Conservation (phyloP, 768 basidiomycete genomes). For the Porphyrellus cyaneotinctus region DNA sequence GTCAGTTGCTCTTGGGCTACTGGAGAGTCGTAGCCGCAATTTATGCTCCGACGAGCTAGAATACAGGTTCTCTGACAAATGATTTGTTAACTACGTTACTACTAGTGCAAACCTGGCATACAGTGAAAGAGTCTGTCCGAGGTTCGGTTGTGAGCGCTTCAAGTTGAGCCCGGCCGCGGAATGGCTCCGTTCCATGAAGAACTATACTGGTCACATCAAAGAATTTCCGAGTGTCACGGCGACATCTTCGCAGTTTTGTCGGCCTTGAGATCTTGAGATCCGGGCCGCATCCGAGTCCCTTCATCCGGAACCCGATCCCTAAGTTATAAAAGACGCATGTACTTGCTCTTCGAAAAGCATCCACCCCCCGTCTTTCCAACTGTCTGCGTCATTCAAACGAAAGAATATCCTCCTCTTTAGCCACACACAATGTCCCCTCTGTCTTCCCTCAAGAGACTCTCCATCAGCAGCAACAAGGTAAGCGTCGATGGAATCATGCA, state of each 20-base stretch:
- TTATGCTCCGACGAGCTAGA: too few relatives aligned
- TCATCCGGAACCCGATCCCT: neutral
- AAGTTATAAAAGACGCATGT: conserved; percentile 19
- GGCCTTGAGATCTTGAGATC: too few relatives aligned
- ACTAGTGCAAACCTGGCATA: too few relatives aligned
- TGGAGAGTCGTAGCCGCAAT: too few relatives aligned
- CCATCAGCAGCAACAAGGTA: conserved; percentile 20
- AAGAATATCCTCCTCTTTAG: neutral
- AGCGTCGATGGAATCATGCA: neutral
- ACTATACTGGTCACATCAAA: neutral
- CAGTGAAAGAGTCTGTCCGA: too few relatives aligned
- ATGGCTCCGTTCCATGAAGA: too few relatives aligned
- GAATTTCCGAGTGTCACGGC: neutral
- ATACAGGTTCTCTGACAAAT: too few relatives aligned
- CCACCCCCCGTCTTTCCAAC: neutral
- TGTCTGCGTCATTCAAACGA: neutral
- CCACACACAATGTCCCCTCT: conserved; percentile 15
- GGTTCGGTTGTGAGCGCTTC: too few relatives aligned
- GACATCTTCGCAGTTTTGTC: neutral
- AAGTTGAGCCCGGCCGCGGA: too few relatives aligned
- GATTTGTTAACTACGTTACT: too few relatives aligned
- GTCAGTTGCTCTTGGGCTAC: too few relatives aligned
- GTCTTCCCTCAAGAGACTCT: conserved; percentile 21
- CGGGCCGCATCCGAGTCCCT: conserved; percentile 7
- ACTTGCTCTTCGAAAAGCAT: neutral